phyloP scores from a whole-genome alignment of 2,329 filamentous ascomycete species.

The Xylariomycetidae sp. region DNA sequence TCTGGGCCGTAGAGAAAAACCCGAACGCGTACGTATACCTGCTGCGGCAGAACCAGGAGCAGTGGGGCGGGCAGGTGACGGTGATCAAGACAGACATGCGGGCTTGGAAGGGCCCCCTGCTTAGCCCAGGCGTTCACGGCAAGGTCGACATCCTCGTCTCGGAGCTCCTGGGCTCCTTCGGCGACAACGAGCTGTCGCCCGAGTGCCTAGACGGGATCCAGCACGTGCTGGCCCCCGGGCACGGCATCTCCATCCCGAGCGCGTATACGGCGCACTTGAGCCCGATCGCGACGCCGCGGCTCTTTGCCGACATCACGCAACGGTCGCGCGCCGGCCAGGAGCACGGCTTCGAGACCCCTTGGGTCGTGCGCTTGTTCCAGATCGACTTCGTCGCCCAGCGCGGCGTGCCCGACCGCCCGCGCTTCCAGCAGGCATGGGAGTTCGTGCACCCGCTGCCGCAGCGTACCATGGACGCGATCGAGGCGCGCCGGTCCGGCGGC shows the following conservation, averaged over 20 bases:
- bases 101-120: slow-evolving; percentile 79
- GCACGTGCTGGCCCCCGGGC: slow-evolving; percentile 69
- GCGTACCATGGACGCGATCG: slow-evolving; percentile 48
- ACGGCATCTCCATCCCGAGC: slow-evolving; percentile 89
- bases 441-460: slow-evolving; percentile 71
- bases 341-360: slow-evolving; percentile 82
- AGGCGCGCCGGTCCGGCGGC: slow-evolving; percentile 58
- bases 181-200: slow-evolving; percentile 92
- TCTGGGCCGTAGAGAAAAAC: slow-evolving; percentile 97
- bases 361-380: slow-evolving; percentile 88
- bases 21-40: slow-evolving; percentile 95
- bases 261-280: slow-evolving; percentile 92
- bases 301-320: slow-evolving; percentile 73
- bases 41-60: slow-evolving; percentile 73
- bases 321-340: slow-evolving; percentile 54
- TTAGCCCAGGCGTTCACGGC: slow-evolving; percentile 41
- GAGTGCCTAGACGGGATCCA: slow-evolving; percentile 97
- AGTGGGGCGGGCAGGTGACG: slow-evolving; percentile 78
- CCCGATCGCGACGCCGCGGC: slow-evolving; percentile 83
- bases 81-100: slow-evolving; percentile 97
- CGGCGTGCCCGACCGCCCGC: slow-evolving; percentile 48
- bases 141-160: slow-evolving; percentile 91
- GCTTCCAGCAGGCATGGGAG: slow-evolving; percentile 75
- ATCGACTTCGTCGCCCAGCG: slow-evolving; percentile 76
- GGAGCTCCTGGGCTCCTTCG: slow-evolving; percentile 91